Evolutionary conservation across 1,284 basidiomycete genomes (phyloP).

Genomic region (Boletus sp.): DNA sequence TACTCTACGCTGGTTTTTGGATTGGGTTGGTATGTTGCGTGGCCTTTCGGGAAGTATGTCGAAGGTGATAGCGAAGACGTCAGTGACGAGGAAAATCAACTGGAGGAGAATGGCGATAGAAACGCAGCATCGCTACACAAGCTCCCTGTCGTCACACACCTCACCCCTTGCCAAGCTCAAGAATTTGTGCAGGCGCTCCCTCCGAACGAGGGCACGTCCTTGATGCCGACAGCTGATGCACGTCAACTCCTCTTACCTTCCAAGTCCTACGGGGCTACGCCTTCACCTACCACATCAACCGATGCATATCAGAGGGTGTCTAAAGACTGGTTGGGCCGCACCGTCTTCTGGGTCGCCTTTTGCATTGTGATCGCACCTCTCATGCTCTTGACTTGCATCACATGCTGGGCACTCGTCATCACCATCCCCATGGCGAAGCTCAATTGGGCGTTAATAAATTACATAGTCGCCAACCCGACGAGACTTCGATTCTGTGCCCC

Average conservation of each 20-base stretch:
- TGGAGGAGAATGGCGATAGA: conserved; percentile 30
- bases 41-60: conserved; percentile 99
- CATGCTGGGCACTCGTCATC: conserved; percentile 92
- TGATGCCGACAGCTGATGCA: conserved; percentile 33
- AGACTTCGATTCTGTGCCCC: conserved; percentile 90
- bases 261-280: conserved; percentile 64
- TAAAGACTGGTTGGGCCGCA: conserved; percentile 57
- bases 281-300: conserved; percentile 34
- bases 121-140: conserved; percentile 30
- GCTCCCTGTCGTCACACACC: conserved; percentile 35
- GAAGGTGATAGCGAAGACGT: conserved; percentile 71
- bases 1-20: conserved; percentile 90
- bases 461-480: conserved; percentile 79
- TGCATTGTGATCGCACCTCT: conserved; percentile 80
- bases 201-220: conserved; percentile 39
- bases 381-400: conserved; percentile 79
- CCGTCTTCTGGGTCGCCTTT: conserved; percentile 79
- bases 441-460: conserved; percentile 87
- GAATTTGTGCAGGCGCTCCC: conserved; percentile 25
- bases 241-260: conserved; percentile 37
- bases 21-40: conserved; percentile 92
- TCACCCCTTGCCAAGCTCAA: conserved; percentile 29
- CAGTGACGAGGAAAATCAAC: conserved; percentile 40
- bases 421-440: conserved; percentile 98
- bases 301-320: conserved; percentile 35